Evolutionary conservation across 2,329 filamentous ascomycete genomes (phyloP).

Genomic region (Aureobasidium melanogenum): DNA sequence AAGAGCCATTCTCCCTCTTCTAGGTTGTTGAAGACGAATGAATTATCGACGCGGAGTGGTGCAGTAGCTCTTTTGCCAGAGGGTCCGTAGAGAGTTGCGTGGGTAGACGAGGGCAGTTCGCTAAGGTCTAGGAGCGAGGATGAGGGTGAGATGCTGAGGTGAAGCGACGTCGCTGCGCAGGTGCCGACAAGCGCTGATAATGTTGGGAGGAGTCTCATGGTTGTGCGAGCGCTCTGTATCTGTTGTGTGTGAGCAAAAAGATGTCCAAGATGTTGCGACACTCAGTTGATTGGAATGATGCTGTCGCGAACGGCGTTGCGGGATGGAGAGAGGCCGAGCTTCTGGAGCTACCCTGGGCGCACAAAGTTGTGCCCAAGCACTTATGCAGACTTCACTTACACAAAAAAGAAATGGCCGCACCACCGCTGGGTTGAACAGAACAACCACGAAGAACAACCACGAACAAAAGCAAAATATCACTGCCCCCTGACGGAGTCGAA

Average conservation of each 20-base stretch:
- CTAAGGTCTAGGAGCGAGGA: constrained; percentile 36
- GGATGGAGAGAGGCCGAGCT: not conserved
- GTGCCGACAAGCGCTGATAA: not conserved
- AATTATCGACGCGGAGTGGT: constrained; percentile 58
- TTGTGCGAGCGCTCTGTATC: not conserved
- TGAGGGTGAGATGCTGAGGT: constrained; percentile 43
- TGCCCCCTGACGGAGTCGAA: constrained; percentile 6
- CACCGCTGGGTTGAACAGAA: no score
- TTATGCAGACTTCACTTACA: not conserved
- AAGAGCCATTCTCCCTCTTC: constrained; percentile 67
- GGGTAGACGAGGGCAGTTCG: constrained; percentile 47
- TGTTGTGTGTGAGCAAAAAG: not conserved
- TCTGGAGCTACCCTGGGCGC: not conserved
- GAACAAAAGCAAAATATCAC: not conserved
- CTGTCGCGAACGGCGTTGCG: not conserved
- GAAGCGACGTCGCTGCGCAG: constrained; percentile 33
- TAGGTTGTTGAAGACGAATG: constrained; percentile 68
- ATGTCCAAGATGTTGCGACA: not conserved
- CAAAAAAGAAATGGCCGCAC: not conserved
- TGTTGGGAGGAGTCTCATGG: not conserved
- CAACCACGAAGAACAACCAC: not conserved
- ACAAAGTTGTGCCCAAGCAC: not conserved
- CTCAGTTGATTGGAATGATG: not conserved
- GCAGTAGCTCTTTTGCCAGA: constrained; percentile 38
- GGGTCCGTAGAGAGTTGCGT: constrained; percentile 48